Evolutionary conservation across 2,329 filamentous ascomycete species (phyloP), one percentile per base, ranked within the genome.

Genomic region (Drechslerella coelobrocha): DNA sequence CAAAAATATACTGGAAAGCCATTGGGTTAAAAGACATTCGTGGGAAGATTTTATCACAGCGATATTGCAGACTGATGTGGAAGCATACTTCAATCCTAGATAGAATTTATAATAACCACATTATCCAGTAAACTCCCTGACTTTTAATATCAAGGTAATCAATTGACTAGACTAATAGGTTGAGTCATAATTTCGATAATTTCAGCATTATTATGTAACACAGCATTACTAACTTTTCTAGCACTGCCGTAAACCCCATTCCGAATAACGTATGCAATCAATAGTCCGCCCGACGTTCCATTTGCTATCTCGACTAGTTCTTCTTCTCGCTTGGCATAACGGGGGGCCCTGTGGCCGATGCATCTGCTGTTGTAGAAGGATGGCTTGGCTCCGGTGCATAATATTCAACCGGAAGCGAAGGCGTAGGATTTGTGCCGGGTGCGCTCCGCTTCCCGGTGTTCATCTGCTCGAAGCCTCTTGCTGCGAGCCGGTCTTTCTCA

Each of bases 41-140:
- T 69, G 52, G 45, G 65, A 69, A 23, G 65, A 69, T 26, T 69
- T 69, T 37, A 47, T 53, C 1, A 50, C 24, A n/a, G 55, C 47
- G 6, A 61, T 68, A 24, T 10, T 5, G 5, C 12, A 34, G 14
- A 23, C 43, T 9, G 63, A 68, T 24, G 51, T 61, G 10, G 43
- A 61, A 21, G 56, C 51, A n/a, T 43, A 56, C 23, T 68, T 68
- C 24, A 55, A 47, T 27, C 10, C 45, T 14, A 55, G 29, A 43
- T 68, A 45, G 29, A 43, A 24, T 29, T 14, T 57, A 43, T 12
- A 47, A 7, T 1, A 2, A 29, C 34, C 17, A 21, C 31, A 57
- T 47, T 45, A 47, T 29, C 29, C 45, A 43, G 26, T 43, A 14
- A 43, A 47, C 27, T 2, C 14, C 29, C 6, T 23, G 8, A 21